Percentiles rank a stretch among this genome's conserved stretches.
phyloP scores from a whole-genome alignment of 2,329 filamentous ascomycete genomes.

The Scleromitrula shiraiana region DNA sequence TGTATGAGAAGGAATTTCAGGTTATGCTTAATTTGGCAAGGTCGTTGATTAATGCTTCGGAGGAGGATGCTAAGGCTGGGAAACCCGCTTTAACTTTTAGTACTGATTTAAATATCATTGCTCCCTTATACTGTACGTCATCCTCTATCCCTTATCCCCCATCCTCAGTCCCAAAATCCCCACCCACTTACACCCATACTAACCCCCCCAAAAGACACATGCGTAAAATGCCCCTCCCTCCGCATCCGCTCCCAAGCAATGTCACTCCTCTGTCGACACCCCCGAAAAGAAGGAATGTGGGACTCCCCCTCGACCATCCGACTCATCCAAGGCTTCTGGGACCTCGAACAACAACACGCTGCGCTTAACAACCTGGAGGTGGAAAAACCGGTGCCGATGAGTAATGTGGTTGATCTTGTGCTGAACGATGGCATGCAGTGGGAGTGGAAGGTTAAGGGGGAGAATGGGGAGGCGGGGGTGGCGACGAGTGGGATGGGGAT shows the following conservation, averaged over 20 bases:
- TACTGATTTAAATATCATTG: conserved; percentile 25
- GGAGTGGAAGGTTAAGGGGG: conserved; percentile 7
- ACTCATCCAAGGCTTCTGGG: conserved; percentile 22
- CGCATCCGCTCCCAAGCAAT: conserved; percentile 17
- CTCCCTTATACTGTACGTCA: conserved; percentile 23
- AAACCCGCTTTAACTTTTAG: conserved; percentile 22
- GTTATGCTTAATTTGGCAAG: conserved; percentile 19
- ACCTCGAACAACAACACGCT: conserved; percentile 13
- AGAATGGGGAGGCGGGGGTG: too few relatives aligned
- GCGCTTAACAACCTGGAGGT: background rate
- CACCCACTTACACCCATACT: too few relatives aligned
- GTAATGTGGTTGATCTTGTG: conserved; percentile 3
- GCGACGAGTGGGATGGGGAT: too few relatives aligned
- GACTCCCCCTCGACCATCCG: conserved; percentile 17
- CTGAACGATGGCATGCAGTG: conserved; percentile 8
- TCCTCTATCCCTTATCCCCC: background rate
- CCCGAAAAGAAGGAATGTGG: conserved; percentile 29
- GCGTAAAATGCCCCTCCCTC: conserved; percentile 16
- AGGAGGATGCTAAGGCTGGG: conserved; percentile 20
- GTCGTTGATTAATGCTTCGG: conserved; percentile 22
- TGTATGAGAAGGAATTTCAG: conserved; percentile 14
- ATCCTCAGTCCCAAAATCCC: background rate
- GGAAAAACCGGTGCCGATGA: background rate
- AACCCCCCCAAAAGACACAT: background rate
- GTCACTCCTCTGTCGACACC: conserved; percentile 19